phyloP scores from a whole-genome alignment of 2,329 filamentous ascomycete genomes.

The Penicillium sp. region DNA sequence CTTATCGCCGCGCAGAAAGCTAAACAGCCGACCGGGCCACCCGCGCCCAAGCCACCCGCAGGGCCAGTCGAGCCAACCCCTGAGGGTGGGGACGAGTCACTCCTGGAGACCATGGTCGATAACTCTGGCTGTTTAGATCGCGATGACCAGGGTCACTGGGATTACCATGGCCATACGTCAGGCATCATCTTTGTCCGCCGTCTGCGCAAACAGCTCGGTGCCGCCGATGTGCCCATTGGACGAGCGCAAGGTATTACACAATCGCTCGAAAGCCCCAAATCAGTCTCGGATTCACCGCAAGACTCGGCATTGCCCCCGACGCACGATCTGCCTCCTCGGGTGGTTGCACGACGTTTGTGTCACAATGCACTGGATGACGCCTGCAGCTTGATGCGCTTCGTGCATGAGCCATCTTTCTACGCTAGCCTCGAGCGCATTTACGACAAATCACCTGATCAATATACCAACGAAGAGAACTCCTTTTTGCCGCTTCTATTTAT shows the following conservation, averaged over 20 bases:
- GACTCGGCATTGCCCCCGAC: slow-evolving; percentile 54
- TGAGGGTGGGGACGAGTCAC: slow-evolving; percentile 61
- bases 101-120: slow-evolving; percentile 92
- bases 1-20: slow-evolving; percentile 47
- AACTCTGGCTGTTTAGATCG: slow-evolving; percentile 87
- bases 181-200: slow-evolving; percentile 83
- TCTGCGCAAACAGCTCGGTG: slow-evolving; percentile 84
- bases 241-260: slow-evolving; percentile 52
- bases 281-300: slow-evolving; percentile 63
- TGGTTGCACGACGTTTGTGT: slow-evolving; percentile 58
- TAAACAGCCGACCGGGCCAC: slow-evolving; percentile 16
- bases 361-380: slow-evolving; percentile 62
- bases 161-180: slow-evolving; percentile 92
- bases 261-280: slow-evolving; percentile 69
- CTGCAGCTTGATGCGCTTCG: slow-evolving; percentile 65
- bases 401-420: slow-evolving; percentile 81
- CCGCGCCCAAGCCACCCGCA: slow-evolving; percentile 19
- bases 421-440: slow-evolving; percentile 76
- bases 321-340: slow-evolving; percentile 67
- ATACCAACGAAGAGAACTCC: slow-evolving; percentile 63
- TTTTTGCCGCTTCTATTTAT: slow-evolving; percentile 71
- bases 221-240: slow-evolving; percentile 53
- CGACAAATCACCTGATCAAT: slow-evolving; percentile 62
- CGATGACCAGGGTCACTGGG: slow-evolving; percentile 87
- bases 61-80: slow-evolving; percentile 29